Evolutionary conservation across 164 flowering plant genomes (phyloP).

Genomic region (Annona squamosa): DNA sequence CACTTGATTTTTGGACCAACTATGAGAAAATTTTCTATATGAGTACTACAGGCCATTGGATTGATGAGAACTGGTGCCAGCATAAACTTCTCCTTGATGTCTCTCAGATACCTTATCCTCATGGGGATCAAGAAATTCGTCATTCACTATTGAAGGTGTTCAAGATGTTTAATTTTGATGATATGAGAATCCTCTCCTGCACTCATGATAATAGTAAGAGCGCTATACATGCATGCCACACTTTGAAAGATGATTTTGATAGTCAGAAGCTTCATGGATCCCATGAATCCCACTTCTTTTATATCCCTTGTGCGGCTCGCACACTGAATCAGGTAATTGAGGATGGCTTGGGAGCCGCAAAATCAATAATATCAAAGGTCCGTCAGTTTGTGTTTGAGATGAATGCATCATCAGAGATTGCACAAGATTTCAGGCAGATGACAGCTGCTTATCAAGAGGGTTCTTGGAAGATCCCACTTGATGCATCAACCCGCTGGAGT

Average conservation of each 20-base stretch:
- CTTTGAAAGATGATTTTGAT: conserved; percentile 68
- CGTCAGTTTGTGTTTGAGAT: conserved; percentile 76
- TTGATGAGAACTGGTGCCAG: conserved; percentile 82
- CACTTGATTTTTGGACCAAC: conserved; percentile 81
- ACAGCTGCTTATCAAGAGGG: conserved; percentile 70
- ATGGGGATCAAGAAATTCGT: conserved; percentile 53
- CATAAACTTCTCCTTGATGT: conserved; percentile 80
- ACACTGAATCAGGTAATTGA: conserved; percentile 66
- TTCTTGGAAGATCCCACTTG: conserved; percentile 80
- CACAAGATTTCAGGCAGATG: conserved; percentile 57
- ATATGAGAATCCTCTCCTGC: conserved; percentile 56
- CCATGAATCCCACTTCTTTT: conserved; percentile 64
- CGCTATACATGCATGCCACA: conserved; percentile 64
- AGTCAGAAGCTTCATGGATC: conserved; percentile 41
- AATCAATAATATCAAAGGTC: conserved; percentile 52
- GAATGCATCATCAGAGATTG: conserved; percentile 56
- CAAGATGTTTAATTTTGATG: conserved; percentile 59
- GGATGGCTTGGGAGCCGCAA: conserved; percentile 69
- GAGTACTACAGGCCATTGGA: conserved; percentile 87
- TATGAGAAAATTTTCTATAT: conserved; percentile 73
- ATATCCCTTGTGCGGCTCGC: conserved; percentile 91
- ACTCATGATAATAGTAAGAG: conserved; percentile 77
- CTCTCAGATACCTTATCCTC: conserved; percentile 51
- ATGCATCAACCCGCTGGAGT: conserved; percentile 81
- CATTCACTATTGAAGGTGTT: conserved; percentile 54